A percentile compares a stretch with the other conserved stretches of the same genome.
phyloP scores from a whole-genome alignment of 306 rosid species.

The Corylus avellana region DNA sequence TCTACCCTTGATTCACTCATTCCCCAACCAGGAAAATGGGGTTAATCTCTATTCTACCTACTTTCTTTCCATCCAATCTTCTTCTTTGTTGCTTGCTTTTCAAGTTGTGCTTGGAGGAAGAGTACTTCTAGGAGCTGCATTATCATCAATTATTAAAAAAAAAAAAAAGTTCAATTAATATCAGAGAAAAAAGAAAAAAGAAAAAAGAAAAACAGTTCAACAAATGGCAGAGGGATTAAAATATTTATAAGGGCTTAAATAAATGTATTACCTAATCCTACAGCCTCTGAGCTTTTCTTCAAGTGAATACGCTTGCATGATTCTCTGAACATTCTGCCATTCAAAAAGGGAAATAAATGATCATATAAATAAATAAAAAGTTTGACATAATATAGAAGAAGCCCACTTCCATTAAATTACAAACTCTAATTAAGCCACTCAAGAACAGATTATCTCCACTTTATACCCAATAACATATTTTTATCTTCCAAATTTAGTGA shows the following conservation, averaged over 20 bases:
- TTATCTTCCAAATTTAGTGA: too few relatives aligned
- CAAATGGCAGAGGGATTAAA: not conserved
- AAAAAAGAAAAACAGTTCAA: not conserved
- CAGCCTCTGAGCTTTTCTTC: conserved; percentile 42
- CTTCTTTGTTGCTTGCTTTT: not conserved
- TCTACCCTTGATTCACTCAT: not conserved
- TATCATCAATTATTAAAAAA: not conserved
- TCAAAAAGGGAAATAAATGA: not conserved
- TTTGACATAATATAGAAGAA: not conserved
- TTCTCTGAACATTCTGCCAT: conserved; percentile 44
- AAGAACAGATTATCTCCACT: not conserved
- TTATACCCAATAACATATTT: not conserved
- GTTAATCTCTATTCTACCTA: not conserved
- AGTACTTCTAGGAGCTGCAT: conserved; percentile 12
- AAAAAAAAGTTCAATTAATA: not conserved
- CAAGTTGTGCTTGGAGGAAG: not conserved
- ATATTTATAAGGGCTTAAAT: not conserved
- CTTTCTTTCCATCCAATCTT: not conserved
- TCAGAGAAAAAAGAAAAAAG: not conserved
- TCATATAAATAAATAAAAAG: not conserved
- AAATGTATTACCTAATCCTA: conserved; percentile 28
- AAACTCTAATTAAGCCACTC: not conserved
- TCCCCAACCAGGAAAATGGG: not conserved
- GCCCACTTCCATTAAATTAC: not conserved
- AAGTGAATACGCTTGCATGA: conserved; percentile 47